A percentile compares a stretch with the other conserved stretches of the same genome.
Evolutionary conservation across 2,329 filamentous ascomycete genomes (phyloP).

Genomic region (Nothophaeocryptopus gaeumannii): DNA sequence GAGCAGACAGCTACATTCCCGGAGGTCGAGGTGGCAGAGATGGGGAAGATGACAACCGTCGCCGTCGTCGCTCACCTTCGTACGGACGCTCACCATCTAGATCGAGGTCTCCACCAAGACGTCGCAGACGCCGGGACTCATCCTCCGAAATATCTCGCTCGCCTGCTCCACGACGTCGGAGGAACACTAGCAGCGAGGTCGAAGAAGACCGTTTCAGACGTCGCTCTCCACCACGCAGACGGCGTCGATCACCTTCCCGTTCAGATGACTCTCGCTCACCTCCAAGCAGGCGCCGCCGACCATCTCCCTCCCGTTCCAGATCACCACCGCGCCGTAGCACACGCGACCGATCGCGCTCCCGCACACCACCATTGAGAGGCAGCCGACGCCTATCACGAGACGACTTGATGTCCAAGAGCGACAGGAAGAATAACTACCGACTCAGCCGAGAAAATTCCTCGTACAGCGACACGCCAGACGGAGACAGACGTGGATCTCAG

Average conservation of each 20-base stretch:
- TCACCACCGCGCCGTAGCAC: slow-evolving; percentile 11
- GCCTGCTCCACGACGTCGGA: slow-evolving; percentile 15
- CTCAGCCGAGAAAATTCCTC: slow-evolving; percentile 20
- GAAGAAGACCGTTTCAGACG: slow-evolving; percentile 18
- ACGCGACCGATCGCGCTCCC: slow-evolving; percentile 21
- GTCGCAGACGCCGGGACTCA: slow-evolving; percentile 23
- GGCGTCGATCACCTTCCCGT: slow-evolving; percentile 56
- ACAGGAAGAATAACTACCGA: slow-evolving; percentile 17
- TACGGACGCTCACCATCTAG: slow-evolving; percentile 25
- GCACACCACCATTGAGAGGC: slow-evolving; percentile 28
- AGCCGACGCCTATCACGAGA: slow-evolving; percentile 15
- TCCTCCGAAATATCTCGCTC: slow-evolving; percentile 14
- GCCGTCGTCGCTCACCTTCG: slow-evolving; percentile 31
- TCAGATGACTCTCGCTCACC: slow-evolving; percentile 65
- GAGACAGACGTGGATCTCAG: slow-evolving; percentile 6
- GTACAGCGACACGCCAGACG: slow-evolving; percentile 7
- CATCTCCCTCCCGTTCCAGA: slow-evolving; percentile 35
- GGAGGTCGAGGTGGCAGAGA: slow-evolving; percentile 37
- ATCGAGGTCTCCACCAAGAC: slow-evolving; percentile 32
- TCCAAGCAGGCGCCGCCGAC: slow-evolving; percentile 69
- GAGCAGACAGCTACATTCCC: slow-evolving; percentile 59
- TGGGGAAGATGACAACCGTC: slow-evolving; percentile 36
- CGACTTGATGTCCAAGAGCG: slow-evolving; percentile 21
- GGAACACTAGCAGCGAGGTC: slow-evolving; percentile 14
- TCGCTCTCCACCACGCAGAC: slow-evolving; percentile 33